A percentile compares a stretch with the other conserved stretches of the same genome.
Evolutionary conservation across 805 yeast species (phyloP).

Genomic region (Schwanniomyces yamadae): DNA sequence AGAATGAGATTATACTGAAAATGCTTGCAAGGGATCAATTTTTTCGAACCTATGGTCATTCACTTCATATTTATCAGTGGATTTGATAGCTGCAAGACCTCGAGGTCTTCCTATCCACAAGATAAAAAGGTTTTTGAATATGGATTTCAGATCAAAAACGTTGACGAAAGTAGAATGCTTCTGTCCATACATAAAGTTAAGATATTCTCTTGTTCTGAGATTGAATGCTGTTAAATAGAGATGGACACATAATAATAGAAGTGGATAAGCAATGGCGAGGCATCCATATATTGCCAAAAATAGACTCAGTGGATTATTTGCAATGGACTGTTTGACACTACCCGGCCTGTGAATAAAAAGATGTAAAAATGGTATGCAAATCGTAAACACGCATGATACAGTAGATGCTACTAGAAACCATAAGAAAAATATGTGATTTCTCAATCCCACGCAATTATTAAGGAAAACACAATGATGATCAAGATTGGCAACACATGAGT

Average conservation of each 20-base stretch:
- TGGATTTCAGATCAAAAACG: conserved; percentile 25
- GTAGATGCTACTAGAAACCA: conserved; percentile 29
- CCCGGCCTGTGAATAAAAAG: conserved; percentile 17
- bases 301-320: conserved; percentile 37
- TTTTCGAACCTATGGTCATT: conserved; percentile 28
- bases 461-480: conserved; percentile 78
- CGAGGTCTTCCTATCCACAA: conserved; percentile 38
- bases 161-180: conserved; percentile 30
- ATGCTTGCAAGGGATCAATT: conserved; percentile 19
- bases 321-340: conserved; percentile 16
- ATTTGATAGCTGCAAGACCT: conserved; percentile 20
- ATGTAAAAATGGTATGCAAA: conserved; percentile 20
- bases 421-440: conserved; percentile 37
- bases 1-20: too few species aligned
- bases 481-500: conserved; percentile 58
- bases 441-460: conserved; percentile 41
- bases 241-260: conserved; percentile 53
- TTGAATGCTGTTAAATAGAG: conserved; percentile 52
- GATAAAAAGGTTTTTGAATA: conserved; percentile 28
- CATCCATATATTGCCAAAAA: conserved; percentile 52
- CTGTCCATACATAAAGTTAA: conserved; percentile 44
- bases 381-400: conserved; percentile 18
- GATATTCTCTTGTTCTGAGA: conserved; percentile 71
- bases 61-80: conserved; percentile 14
- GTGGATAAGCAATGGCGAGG: conserved; percentile 54